A percentile compares a stretch with the other conserved stretches of the same genome.
phyloP scores from a whole-genome alignment of 371 early-diverging fungal genomes.

The Funneliformis caledonium region DNA sequence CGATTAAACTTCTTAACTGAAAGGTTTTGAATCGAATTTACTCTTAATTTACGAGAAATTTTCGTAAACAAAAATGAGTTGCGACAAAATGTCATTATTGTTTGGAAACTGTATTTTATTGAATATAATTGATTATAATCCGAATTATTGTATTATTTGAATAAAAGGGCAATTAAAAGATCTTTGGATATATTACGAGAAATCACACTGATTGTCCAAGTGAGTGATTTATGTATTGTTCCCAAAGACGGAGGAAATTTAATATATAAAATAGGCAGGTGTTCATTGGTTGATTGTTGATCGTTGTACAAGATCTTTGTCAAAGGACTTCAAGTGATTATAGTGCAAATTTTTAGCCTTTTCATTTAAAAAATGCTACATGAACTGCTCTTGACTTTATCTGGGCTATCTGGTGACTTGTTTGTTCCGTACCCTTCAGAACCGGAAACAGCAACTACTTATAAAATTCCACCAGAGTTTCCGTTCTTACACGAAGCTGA shows the following conservation, averaged over 20 bases:
- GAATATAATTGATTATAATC: neutral
- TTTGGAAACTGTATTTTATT: neutral
- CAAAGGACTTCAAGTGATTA: too few relatives aligned
- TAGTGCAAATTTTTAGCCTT: too few relatives aligned
- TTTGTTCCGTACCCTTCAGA: slow-evolving; percentile 62
- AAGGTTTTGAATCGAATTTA: neutral
- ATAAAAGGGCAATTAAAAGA: too few relatives aligned
- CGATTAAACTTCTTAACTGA: neutral
- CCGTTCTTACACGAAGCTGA: slow-evolving; percentile 73
- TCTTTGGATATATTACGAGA: too few relatives aligned
- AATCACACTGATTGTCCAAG: too few relatives aligned
- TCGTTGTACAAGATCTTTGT: too few relatives aligned
- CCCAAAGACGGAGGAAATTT: too few relatives aligned
- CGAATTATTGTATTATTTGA: too few relatives aligned
- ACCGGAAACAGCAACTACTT: slow-evolving; percentile 54
- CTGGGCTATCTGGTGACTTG: slow-evolving; percentile 72
- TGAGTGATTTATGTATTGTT: too few relatives aligned
- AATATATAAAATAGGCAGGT: too few relatives aligned
- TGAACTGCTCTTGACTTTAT: slow-evolving; percentile 73
- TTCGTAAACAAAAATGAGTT: neutral
- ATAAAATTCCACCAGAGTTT: slow-evolving; percentile 62
- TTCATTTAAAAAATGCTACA: slow-evolving; percentile 65
- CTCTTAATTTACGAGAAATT: neutral
- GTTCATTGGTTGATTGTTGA: too few relatives aligned
- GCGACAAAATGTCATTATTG: too few relatives aligned